phyloP scores from a whole-genome alignment of 805 yeast species.

The Candida ulmi region DNA sequence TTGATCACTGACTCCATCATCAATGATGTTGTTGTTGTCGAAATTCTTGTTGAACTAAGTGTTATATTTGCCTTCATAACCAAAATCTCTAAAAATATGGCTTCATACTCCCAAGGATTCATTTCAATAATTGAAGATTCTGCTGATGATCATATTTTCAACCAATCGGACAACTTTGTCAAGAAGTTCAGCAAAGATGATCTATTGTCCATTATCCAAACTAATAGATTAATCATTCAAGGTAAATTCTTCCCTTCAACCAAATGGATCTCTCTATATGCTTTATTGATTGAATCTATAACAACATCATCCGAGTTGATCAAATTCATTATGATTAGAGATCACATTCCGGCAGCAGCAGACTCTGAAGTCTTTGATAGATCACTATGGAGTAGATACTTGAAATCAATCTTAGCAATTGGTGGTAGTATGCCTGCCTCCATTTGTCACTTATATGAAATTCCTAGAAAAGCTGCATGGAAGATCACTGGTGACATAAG shows the following conservation, averaged over 20 bases:
- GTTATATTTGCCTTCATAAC: constrained; percentile 53
- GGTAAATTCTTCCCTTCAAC: constrained; percentile 58
- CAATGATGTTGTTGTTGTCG: constrained; percentile 63
- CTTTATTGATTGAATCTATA: constrained; percentile 51
- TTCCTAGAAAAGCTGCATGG: constrained; percentile 67
- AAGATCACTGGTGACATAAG: constrained; percentile 61
- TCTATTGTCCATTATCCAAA: constrained; percentile 35
- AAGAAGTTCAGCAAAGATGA: constrained; percentile 37
- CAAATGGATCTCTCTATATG: constrained; percentile 69
- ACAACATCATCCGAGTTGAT: constrained; percentile 49
- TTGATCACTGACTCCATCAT: constrained; percentile 69
- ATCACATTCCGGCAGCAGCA: constrained; percentile 45
- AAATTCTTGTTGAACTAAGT: constrained; percentile 63
- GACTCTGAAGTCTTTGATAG: constrained; percentile 50
- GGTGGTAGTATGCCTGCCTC: constrained; percentile 66
- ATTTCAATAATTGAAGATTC: constrained; percentile 32
- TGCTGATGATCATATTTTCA: constrained; percentile 33
- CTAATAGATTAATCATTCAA: constrained; percentile 45
- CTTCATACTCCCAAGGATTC: constrained; percentile 39
- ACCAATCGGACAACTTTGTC: constrained; percentile 35
- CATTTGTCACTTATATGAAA: constrained; percentile 61
- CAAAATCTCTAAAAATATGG: constrained; percentile 39
- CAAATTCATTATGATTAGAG: constrained; percentile 41
- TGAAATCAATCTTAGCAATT: constrained; percentile 50
- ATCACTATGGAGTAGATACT: constrained; percentile 62